Evolutionary conservation across 805 yeast genomes (phyloP).

Genomic region (Starmerella stigmatis): DNA sequence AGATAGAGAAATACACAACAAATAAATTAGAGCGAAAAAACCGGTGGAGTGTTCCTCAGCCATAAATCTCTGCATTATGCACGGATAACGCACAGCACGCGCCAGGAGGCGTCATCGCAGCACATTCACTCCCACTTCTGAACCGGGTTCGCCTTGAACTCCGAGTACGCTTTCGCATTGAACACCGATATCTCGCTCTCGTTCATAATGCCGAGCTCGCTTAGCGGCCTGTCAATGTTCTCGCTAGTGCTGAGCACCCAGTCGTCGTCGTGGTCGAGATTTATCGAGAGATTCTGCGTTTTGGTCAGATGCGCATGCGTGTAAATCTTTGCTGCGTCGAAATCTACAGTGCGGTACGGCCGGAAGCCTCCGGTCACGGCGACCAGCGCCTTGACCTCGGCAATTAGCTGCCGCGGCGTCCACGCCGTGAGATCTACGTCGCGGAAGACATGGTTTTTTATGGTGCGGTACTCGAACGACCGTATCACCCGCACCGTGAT

Average conservation of each 20-base stretch:
- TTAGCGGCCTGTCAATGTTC: slow-evolving; percentile 36
- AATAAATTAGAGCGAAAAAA: too few relatives aligned
- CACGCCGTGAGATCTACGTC: slow-evolving; percentile 60
- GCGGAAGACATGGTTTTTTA: slow-evolving; percentile 59
- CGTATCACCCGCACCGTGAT: slow-evolving; percentile 79
- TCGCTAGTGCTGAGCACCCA: slow-evolving; percentile 43
- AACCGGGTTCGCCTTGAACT: slow-evolving; percentile 69
- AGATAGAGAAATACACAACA: too few relatives aligned
- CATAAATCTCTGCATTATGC: too few relatives aligned
- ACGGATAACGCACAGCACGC: too few relatives aligned
- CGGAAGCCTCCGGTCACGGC: slow-evolving; percentile 57
- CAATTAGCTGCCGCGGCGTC: slow-evolving; percentile 55
- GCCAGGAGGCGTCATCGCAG: too few relatives aligned
- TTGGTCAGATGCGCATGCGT: slow-evolving; percentile 93
- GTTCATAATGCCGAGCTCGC: slow-evolving; percentile 48
- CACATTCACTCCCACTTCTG: slow-evolving; percentile 61
- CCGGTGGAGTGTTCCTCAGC: too few relatives aligned
- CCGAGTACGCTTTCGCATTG: slow-evolving; percentile 54
- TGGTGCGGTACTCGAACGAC: slow-evolving; percentile 85
- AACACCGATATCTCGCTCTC: slow-evolving; percentile 89
- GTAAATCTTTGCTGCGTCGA: slow-evolving; percentile 70
- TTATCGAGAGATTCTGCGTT: slow-evolving; percentile 83
- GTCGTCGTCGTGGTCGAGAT: slow-evolving; percentile 72
- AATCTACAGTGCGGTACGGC: slow-evolving; percentile 64
- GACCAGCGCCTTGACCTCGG: slow-evolving; percentile 38